A percentile compares a stretch with the other conserved stretches of the same genome.
Conservation (phyloP, 768 basidiomycete genomes). For the Amanita rubescens region DNA sequence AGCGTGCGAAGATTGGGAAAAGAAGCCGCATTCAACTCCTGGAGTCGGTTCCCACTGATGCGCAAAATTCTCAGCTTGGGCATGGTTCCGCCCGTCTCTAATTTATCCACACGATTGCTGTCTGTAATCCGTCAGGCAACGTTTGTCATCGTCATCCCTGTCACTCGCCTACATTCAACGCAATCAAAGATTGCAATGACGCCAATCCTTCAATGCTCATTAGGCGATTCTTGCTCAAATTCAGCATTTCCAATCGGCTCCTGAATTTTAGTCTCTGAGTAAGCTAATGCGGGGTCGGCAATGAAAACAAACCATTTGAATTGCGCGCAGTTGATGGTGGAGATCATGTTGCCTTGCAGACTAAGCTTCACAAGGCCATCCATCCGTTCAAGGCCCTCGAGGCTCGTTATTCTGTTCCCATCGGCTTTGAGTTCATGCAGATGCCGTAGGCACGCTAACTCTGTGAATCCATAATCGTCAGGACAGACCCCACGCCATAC, state of each 20-base stretch:
- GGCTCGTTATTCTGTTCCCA: conserved; percentile 64
- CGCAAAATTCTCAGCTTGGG: conserved; percentile 76
- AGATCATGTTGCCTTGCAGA: conserved; percentile 66
- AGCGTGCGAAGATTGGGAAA: conserved; percentile 78
- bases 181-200: conserved; percentile 53
- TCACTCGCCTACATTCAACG: conserved; percentile 78
- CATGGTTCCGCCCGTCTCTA: conserved; percentile 52
- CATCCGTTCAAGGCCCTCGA: conserved; percentile 74
- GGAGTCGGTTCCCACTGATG: conserved; percentile 74
- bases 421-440: conserved; percentile 89
- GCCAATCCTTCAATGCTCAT: conserved; percentile 50
- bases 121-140: conserved; percentile 40
- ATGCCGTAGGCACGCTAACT: conserved; percentile 77
- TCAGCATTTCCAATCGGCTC: conserved; percentile 72
- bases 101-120: conserved; percentile 53
- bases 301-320: conserved; percentile 57
- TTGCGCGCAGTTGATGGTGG: conserved; percentile 47
- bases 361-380: conserved; percentile 81
- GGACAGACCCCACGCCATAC: background rate
- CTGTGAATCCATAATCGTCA: conserved; percentile 31
- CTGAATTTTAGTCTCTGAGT: conserved; percentile 19
- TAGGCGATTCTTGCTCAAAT: conserved; percentile 73
- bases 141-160: conserved; percentile 12
- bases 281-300: conserved; percentile 10
- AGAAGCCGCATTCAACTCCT: conserved; percentile 51